phyloP scores from a whole-genome alignment of 805 yeast genomes.

The Ogataea zsoltii region DNA sequence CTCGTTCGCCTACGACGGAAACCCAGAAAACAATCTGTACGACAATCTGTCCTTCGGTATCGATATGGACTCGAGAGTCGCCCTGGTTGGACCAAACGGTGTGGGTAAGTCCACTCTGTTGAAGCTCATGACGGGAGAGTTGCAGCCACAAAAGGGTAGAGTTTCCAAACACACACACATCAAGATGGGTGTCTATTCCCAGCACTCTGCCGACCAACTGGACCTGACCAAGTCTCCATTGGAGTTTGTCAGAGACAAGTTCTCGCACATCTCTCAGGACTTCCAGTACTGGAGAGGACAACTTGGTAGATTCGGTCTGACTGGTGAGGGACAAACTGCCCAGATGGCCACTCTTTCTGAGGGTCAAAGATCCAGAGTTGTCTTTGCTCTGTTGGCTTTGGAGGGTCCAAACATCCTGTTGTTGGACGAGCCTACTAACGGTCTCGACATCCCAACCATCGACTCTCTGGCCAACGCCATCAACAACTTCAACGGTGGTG shows the following conservation, averaged over 20 bases:
- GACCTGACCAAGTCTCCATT: slow-evolving; percentile 93
- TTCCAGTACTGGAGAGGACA: slow-evolving; percentile 99
- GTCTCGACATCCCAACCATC: slow-evolving; percentile 96
- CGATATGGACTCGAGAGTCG: slow-evolving; percentile 98
- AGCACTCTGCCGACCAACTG: slow-evolving; percentile 97
- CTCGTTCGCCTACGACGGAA: slow-evolving; percentile 86
- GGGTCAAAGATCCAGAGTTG: slow-evolving; percentile 99
- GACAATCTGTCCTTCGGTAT: slow-evolving; percentile 94
- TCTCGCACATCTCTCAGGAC: slow-evolving; percentile 88
- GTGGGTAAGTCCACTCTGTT: slow-evolving; percentile 96
- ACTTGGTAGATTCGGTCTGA: slow-evolving; percentile 95
- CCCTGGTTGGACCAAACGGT: slow-evolving; percentile 98
- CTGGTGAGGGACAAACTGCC: slow-evolving; percentile 98
- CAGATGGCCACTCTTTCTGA: slow-evolving; percentile 98
- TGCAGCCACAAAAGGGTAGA: slow-evolving; percentile 89
- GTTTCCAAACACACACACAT: slow-evolving; percentile 96
- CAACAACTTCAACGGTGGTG: slow-evolving; percentile 94
- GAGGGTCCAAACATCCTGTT: slow-evolving; percentile 93
- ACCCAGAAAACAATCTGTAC: slow-evolving; percentile 82
- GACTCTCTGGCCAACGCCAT: slow-evolving; percentile 98
- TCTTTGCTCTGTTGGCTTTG: slow-evolving; percentile 91
- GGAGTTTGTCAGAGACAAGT: slow-evolving; percentile 95
- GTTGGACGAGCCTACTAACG: slow-evolving; percentile 99
- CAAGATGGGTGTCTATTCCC: slow-evolving; percentile 98
- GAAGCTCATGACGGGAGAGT: slow-evolving; percentile 94